Conservation (phyloP, 192 early-diverging fungal species). For the Coemansia asiatica region DNA sequence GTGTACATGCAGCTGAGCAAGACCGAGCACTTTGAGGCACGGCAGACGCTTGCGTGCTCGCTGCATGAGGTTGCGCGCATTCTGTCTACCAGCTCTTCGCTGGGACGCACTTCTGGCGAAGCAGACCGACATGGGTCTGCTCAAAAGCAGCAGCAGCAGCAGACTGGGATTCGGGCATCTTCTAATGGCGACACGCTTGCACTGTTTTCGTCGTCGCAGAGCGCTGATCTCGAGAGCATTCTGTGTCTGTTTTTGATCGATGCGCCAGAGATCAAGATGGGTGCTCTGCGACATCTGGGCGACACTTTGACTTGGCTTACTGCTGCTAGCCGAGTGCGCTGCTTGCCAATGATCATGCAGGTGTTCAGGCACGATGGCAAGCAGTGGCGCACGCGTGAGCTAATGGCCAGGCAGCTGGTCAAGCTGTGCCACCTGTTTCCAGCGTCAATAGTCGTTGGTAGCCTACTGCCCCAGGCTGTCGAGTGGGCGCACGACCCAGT, state of each 20-base stretch:
- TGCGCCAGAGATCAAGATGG: constrained; percentile 65
- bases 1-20: constrained; percentile 53
- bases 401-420: constrained; percentile 66
- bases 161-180: background rate
- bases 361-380: constrained; percentile 68
- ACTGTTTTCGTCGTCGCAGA: constrained; percentile 14
- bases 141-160: background rate
- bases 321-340: constrained; percentile 60
- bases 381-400: constrained; percentile 74
- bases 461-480: constrained; percentile 68
- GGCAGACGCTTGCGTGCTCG: constrained; percentile 52
- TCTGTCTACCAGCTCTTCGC: constrained; percentile 14
- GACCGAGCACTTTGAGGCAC: constrained; percentile 51
- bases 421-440: constrained; percentile 64
- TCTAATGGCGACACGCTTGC: background rate
- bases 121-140: background rate
- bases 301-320: constrained; percentile 67
- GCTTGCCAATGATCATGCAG: constrained; percentile 64
- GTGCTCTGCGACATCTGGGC: constrained; percentile 64
- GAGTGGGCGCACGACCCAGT: constrained; percentile 58
- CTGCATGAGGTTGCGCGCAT: constrained; percentile 55
- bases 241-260: constrained; percentile 55
- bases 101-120: background rate
- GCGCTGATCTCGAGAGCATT: constrained; percentile 45
- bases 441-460: constrained; percentile 59